Evolutionary conservation across 1,139 yeast species (phyloP), one percentile per base, ranked within the genome.

Genomic region (Cylindricascospora bacillispora): DNA sequence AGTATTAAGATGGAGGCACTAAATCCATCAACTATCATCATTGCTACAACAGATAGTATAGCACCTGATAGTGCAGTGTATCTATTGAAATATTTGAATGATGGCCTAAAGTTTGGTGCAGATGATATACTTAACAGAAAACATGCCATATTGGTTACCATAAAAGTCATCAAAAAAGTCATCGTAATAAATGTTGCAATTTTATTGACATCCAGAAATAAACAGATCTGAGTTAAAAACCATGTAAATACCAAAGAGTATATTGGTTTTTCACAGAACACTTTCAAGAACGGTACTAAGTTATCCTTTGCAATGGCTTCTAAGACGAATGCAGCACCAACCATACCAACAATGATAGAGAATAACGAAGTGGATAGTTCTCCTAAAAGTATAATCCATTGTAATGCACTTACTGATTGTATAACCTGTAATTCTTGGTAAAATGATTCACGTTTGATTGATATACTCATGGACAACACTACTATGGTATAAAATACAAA

Each of bases 21-120:
- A 15, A 78, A 49, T 20, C 94, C 93, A 57, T 89, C 98, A 3
- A 92, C 95, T 27, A 85, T 75, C 49, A 82, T 80, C 98, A 89
- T 89, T 1, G 97, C 93, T 5, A 70, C 54, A 6, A 79, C 62
- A 32, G 93, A 78, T 1, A 71, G 56, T 1, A 74, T 36, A 0
- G 80, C 76, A 1, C 95, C 98, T 2, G 67, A 47, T 4, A 76
- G 66, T 0, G 97, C 97, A 0, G 97, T 85, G 30, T 70, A 65
- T 28, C 85, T 68, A 45, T 73, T 78, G 59, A 89, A 89, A 47
- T 78, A 89, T 35, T 71, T 75, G 65, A 89, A 89, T 4, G 94
- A 81, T 2, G 98, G 98, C 44, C 98, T 63, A 55, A 89, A 89
- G 52, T 89, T 89, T 9, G 98, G 98, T 3, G 98, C 98, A 2